Conservation (phyloP, 805 yeast genomes). For the Maudiozyma saulgeensis region DNA sequence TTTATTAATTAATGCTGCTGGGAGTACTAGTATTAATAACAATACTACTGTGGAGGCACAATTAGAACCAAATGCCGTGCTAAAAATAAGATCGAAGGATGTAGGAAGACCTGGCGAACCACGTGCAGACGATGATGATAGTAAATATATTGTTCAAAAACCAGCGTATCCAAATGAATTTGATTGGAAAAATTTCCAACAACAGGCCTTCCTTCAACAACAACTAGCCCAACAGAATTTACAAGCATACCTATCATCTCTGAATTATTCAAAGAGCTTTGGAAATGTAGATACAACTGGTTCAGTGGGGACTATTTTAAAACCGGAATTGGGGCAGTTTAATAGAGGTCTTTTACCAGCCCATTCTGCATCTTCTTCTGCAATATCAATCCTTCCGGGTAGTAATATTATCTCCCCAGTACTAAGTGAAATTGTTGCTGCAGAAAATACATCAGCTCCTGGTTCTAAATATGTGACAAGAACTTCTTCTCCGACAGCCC, state of each 20-base stretch:
- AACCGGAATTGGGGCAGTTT: neutral
- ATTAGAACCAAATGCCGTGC: neutral
- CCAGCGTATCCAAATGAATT: constrained; percentile 22
- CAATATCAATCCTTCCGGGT: neutral
- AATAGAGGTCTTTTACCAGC: neutral
- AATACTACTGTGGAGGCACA: neutral
- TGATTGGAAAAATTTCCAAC: constrained; percentile 28
- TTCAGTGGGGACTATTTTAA: neutral
- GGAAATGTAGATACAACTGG: neutral
- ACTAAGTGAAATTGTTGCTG: neutral
- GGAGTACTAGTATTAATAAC: neutral
- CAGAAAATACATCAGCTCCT: neutral
- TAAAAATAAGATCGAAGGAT: neutral
- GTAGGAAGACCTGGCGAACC: neutral
- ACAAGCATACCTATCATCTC: constrained; percentile 25
- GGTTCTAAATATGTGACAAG: neutral
- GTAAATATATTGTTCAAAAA: constrained; percentile 22
- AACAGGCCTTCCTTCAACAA: constrained; percentile 28
- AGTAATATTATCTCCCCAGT: constrained; percentile 2
- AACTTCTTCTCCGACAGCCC: neutral
- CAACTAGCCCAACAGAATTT: constrained; percentile 28
- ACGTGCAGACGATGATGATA: neutral
- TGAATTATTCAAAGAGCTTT: constrained; percentile 6
- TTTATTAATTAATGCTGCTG: constrained; percentile 28
- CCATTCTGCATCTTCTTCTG: constrained; percentile 1